phyloP scores from a whole-genome alignment of 371 early-diverging fungal genomes.

The Mortierella sp. region DNA sequence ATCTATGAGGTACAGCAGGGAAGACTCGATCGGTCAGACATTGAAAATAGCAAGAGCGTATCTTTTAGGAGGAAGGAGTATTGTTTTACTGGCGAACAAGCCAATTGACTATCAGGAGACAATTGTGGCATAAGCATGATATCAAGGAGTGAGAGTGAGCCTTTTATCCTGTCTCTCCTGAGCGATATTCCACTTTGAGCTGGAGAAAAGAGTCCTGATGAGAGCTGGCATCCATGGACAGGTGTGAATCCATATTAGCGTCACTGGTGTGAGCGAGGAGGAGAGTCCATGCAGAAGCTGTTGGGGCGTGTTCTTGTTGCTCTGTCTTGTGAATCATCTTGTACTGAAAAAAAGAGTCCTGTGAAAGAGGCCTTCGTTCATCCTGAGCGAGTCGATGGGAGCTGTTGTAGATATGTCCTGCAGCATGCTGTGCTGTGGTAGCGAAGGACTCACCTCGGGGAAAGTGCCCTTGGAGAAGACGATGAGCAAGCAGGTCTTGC shows the following conservation, averaged over 20 bases:
- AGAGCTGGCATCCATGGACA: neutral
- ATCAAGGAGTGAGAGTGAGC: constrained; percentile 24
- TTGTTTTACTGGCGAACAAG: neutral
- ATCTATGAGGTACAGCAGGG: constrained; percentile 58
- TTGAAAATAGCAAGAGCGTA: neutral
- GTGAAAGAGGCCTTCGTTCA: neutral
- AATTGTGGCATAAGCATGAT: neutral
- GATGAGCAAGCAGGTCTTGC: constrained; percentile 97
- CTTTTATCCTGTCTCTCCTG: neutral
- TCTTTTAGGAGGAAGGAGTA: neutral
- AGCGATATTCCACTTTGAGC: constrained; percentile 17
- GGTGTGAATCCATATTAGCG: neutral
- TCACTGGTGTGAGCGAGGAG: neutral
- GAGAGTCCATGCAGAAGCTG: neutral
- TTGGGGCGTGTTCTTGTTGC: neutral
- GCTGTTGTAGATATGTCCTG: neutral
- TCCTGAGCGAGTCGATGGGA: neutral
- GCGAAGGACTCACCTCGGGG: constrained; percentile 80
- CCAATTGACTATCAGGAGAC: constrained; percentile 18
- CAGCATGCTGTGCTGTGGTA: neutral
- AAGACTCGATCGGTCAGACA: neutral
- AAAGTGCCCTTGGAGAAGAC: constrained; percentile 94
- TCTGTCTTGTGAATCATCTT: neutral
- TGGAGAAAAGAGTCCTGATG: neutral
- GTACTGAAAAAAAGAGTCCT: neutral